Evolutionary conservation across 2,329 filamentous ascomycete species (phyloP), one percentile per base, ranked within the genome.

Genomic region (Madurella fahalii): DNA sequence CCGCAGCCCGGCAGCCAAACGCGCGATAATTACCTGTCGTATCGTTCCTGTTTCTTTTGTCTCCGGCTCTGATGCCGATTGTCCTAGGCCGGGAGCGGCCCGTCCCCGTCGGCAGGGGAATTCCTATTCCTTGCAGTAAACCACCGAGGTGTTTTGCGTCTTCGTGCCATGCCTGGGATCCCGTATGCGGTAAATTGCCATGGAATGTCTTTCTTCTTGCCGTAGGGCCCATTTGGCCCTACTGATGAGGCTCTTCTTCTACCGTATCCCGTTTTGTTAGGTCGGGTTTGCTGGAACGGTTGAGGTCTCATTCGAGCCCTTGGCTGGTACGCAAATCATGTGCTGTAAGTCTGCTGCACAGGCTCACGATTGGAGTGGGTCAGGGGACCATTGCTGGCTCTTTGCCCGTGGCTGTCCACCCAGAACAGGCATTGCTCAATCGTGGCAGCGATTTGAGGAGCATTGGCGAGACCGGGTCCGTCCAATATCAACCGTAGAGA

Each of bases 31-130:
- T 46, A 31, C 25, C 25, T 25, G 25, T 42, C 34, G 18, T 47
- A 43, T 46, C 43, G 12, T 51, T 50, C 42, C 31, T 45, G 37
- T 30, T 13, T 42, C 20, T 31, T 31, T 39, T 18, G 40, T 56
- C 50, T 34, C 46, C n/a, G 43, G 43, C 43, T 42, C 20, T 32
- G 44, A 44, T 18, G 30, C 20, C 30, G 32, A 43, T 42, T 41
- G 15, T 52, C 40, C 20, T 48, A 52, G 54, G 18, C 47, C 58
- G 54, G 61, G 62, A 56, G 61, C 60, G 62, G 61, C 50, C 62
- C 62, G 58, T 58, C 53, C 62, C 61, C 54, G 50, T 48, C 16
- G 50, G 49, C 30, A 47, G 25, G 52, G 37, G 20, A 45, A 46
- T 40, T 40, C 16, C 20, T 40, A 47, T 31, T 46, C 42, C 34